Evolutionary conservation across 345 rosid genomes (phyloP), one percentile per base, ranked within the genome.

Genomic region (Nephelium lappaceum): DNA sequence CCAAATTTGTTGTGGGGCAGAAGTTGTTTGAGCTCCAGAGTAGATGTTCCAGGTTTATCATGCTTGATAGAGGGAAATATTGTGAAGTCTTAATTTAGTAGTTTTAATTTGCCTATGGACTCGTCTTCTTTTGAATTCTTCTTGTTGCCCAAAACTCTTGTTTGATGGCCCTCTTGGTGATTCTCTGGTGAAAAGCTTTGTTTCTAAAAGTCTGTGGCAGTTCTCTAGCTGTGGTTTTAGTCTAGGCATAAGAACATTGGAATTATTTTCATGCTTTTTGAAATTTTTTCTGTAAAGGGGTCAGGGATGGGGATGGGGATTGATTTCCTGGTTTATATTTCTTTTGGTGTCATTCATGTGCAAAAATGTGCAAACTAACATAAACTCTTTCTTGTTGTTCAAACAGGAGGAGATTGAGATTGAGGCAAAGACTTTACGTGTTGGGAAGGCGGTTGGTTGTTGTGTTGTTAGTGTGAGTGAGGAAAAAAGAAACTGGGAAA

Each of bases 371-470:
- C 53, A 11, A 38, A 21, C 53, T 53, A 27, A 72, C 15, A 38
- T 72, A 14, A 47, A 8, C 18, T 75, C 78, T 15, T 55, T 60
- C 66, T 62, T 78, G 24, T n/a, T n/a, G n/a, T 62, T 74, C 21
- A 67, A 70, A 36, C 88, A 90, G 93, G 93, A 92, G 80, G 93
- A 92, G 84, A 87, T 90, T 62, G 94, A 92, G 87, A 87, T 90
- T 6, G 94, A 92, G 71, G 88, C 87, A 11, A 88, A 76, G 83
- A 80, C 81, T 71, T 78, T 92, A 60, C 91, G 97, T n/a, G 90
- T 93, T 8, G 97, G 98, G 53, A 95, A 93, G 85, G 88, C 92
- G 38, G 82, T 95, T 15, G 99, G n/a, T n/a, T n/a, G n/a, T n/a
- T n/a, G 86, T 38, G 99, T 92, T 5, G 88, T 78, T 10, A 90